These are phyloP conservation scores for Biscogniauxia marginata DNA, from an alignment of 2,329 filamentous ascomycete species.

Conservation along the genomic window DNA sequence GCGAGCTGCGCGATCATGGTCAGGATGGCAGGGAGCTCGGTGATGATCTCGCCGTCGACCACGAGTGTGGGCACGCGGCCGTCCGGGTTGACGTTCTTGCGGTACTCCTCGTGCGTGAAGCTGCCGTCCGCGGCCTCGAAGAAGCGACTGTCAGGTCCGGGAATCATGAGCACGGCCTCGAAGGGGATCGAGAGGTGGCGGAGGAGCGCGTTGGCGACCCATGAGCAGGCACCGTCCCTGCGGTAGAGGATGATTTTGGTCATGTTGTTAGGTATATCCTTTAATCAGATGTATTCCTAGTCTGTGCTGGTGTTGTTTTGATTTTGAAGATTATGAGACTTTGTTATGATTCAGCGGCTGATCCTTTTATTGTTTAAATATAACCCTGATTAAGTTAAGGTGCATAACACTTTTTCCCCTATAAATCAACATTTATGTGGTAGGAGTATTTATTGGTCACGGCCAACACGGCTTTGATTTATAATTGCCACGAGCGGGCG, in stretches of 20 bases:
- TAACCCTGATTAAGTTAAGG: too few species aligned
- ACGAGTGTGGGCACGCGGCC: conserved; percentile 34
- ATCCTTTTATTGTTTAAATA: background rate
- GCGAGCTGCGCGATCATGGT: conserved; percentile 31
- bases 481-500: too few species aligned
- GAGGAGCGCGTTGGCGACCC: conserved; percentile 32
- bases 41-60: conserved; percentile 30
- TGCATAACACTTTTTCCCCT: too few species aligned
- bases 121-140: conserved; percentile 31
- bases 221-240: conserved; percentile 30
- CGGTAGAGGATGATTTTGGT: conserved; percentile 31
- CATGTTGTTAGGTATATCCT: conserved; percentile 9
- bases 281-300: too few species aligned
- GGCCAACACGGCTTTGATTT: too few species aligned
- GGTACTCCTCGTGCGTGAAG: conserved; percentile 30
- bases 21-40: conserved; percentile 34
- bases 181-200: conserved; percentile 30
- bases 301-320: too few species aligned
- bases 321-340: too few species aligned
- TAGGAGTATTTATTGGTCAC: too few species aligned
- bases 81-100: conserved; percentile 26
- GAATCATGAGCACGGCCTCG: conserved; percentile 17
- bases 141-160: conserved; percentile 9
- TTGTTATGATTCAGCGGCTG: background rate
- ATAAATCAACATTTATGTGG: too few species aligned